phyloP scores from a whole-genome alignment of 2,329 filamentous ascomycete species.

The Colletotrichum cuscutae region DNA sequence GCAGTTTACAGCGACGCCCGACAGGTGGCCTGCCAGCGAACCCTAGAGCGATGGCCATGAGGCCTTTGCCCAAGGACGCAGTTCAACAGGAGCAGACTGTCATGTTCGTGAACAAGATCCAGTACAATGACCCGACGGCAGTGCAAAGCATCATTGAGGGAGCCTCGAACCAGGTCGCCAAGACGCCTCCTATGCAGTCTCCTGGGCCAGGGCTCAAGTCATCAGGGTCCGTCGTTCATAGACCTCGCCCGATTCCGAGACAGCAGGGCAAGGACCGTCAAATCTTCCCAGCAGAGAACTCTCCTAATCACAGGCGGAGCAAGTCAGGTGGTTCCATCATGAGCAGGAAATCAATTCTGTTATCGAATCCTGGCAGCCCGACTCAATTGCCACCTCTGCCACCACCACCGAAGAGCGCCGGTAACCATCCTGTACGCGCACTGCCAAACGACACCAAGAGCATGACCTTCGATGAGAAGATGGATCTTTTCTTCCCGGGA shows the following conservation, averaged over 20 bases:
- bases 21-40: slow-evolving; percentile 58
- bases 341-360: slow-evolving; percentile 57
- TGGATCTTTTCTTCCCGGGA: slow-evolving; percentile 59
- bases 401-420: slow-evolving; percentile 55
- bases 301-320: slow-evolving; percentile 56
- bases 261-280: slow-evolving; percentile 56
- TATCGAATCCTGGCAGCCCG: slow-evolving; percentile 55
- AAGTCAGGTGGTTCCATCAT: slow-evolving; percentile 60
- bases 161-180: slow-evolving; percentile 47
- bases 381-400: slow-evolving; percentile 64
- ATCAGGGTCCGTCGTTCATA: slow-evolving; percentile 59
- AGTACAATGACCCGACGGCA: slow-evolving; percentile 61
- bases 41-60: slow-evolving; percentile 52
- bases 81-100: slow-evolving; percentile 56
- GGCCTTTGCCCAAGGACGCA: slow-evolving; percentile 41
- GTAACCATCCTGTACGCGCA: slow-evolving; percentile 47
- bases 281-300: slow-evolving; percentile 58
- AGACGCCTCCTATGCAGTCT: slow-evolving; percentile 26
- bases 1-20: slow-evolving; percentile 52
- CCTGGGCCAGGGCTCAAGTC: slow-evolving; percentile 36
- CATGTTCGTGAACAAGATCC: slow-evolving; percentile 66
- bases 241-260: slow-evolving; percentile 66
- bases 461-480: slow-evolving; percentile 69
- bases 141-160: slow-evolving; percentile 61
- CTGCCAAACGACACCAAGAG: slow-evolving; percentile 64